A percentile compares a stretch with the other conserved stretches of the same genome.
phyloP scores from a whole-genome alignment of 2,329 filamentous ascomycete genomes.

The Aspergillus terreus region DNA sequence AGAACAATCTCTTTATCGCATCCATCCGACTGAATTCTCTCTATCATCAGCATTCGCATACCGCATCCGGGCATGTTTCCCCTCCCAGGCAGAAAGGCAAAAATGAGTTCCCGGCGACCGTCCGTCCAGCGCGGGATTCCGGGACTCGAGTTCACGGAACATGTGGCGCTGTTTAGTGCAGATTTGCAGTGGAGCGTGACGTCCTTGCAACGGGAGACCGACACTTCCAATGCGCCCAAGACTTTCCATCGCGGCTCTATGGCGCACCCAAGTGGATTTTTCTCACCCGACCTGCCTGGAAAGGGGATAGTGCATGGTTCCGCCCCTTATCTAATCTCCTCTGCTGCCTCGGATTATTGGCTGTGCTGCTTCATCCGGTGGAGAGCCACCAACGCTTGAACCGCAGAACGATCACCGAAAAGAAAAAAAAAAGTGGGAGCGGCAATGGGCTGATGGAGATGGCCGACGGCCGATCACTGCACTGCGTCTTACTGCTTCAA shows the following conservation, averaged over 20 bases:
- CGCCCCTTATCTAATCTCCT: background rate
- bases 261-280: background rate
- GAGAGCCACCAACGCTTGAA: conserved; percentile 2
- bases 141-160: background rate
- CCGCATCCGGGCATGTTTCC: no score
- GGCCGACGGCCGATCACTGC: conserved; percentile 3
- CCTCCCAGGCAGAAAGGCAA: no score
- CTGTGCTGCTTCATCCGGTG: background rate
- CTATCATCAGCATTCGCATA: no score
- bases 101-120: no score
- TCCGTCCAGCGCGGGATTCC: background rate
- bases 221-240: background rate
- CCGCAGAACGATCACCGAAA: background rate
- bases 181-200: background rate
- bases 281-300: background rate
- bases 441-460: conserved; percentile 5
- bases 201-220: background rate
- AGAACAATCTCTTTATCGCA: no score
- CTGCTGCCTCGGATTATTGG: background rate
- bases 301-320: background rate
- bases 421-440: background rate
- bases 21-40: no score
- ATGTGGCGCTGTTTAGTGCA: no score
- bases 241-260: no score
- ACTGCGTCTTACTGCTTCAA: conserved; percentile 4